These are phyloP conservation scores for Elymus sibiricus DNA, from an alignment of 176 grass and related monocot species.

Conservation along the genomic window DNA sequence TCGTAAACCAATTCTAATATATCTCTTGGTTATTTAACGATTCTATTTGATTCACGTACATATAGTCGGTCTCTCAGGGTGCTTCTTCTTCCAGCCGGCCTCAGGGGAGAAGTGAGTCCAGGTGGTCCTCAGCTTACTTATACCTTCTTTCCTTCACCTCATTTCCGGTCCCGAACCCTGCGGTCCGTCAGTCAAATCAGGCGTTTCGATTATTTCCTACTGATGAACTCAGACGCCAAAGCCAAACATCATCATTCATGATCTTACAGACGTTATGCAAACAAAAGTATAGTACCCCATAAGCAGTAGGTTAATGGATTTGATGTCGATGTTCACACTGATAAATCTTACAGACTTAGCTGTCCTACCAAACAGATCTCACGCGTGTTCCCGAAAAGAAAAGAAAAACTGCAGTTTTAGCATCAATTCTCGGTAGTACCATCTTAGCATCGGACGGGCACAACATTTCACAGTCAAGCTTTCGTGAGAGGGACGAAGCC, in stretches of 20 bases:
- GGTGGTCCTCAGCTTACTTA: neutral
- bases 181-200: neutral
- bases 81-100: too few species aligned
- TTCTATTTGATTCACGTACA: too few species aligned
- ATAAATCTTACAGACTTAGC: too few species aligned
- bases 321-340: neutral
- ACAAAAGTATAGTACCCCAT: neutral
- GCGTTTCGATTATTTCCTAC: neutral
- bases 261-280: neutral
- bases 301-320: neutral
- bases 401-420: too few species aligned
- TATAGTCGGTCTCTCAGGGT: too few species aligned
- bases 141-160: neutral
- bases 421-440: neutral
- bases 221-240: neutral
- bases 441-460: neutral
- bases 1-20: too few species aligned
- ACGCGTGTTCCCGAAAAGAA: too few species aligned
- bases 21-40: too few species aligned
- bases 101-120: neutral
- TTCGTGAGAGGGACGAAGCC: slow-evolving; percentile 59
- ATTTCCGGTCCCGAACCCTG: neutral
- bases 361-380: too few species aligned
- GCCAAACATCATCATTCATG: neutral
- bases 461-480: slow-evolving; percentile 7